Conservation (phyloP, 2,329 filamentous ascomycete species). For the Colletotrichum coccodes region DNA sequence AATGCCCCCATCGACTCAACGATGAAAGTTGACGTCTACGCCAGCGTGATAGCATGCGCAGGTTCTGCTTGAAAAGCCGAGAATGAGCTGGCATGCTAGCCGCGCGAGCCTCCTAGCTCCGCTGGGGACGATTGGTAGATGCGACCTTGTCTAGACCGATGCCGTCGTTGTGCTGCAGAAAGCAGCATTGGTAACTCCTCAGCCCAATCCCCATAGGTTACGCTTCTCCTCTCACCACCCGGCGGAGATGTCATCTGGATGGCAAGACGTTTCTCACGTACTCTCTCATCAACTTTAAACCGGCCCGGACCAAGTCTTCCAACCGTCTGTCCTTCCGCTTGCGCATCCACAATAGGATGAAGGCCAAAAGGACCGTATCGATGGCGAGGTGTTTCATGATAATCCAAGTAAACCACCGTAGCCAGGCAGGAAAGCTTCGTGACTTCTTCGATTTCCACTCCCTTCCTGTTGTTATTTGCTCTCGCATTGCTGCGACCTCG, state of each 20-base stretch:
- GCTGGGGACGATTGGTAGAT: not conserved
- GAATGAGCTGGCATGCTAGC: not conserved
- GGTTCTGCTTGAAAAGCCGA: not conserved
- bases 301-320: slow-evolving; percentile 77
- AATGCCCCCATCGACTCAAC: not conserved
- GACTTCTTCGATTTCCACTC: slow-evolving; percentile 75
- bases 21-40: not conserved
- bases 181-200: not conserved
- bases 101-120: not conserved
- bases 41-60: not conserved
- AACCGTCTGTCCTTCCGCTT: slow-evolving; percentile 75
- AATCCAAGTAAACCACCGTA: slow-evolving; percentile 76
- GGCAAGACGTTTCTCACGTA: slow-evolving; percentile 69
- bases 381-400: slow-evolving; percentile 78
- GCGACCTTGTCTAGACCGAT: not conserved
- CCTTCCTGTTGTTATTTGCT: slow-evolving; percentile 84
- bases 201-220: not conserved
- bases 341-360: slow-evolving; percentile 79
- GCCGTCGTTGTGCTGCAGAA: not conserved
- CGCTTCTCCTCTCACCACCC: not conserved
- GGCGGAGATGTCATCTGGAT: slow-evolving; percentile 55
- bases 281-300: slow-evolving; percentile 66
- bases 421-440: slow-evolving; percentile 74
- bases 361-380: slow-evolving; percentile 73
- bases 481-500: slow-evolving; percentile 89